Base-by-base conservation (phyloP, 2,329 filamentous ascomycete genomes). In the Neoascochyta sp. region DNA sequence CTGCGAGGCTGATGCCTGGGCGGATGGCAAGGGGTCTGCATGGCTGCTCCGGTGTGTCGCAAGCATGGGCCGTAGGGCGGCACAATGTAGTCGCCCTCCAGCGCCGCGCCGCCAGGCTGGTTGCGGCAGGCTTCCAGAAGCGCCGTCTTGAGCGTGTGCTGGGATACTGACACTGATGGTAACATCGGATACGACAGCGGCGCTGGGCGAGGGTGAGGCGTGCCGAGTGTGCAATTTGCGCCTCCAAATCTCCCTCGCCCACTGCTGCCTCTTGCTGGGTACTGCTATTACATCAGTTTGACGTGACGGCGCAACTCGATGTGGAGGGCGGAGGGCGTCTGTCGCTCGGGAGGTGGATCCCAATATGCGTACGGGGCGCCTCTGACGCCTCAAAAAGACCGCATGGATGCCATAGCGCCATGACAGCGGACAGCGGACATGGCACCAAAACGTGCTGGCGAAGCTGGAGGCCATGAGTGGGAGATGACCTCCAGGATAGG, bases 401-500 rank as follows among this genome's bases (percentile, higher is more conserved):
- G 50, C 54, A 51, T 52, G 38, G 43, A 50, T 52, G 50, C 46
- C 55, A 47, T 41, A 52, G 46, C 51, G 46, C 45, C 38, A 39
- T 43, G 45, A 45, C 43, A 42, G 41, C 41, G 42, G 45, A 45
- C 43, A 41, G 47, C 39, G 49, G 48, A 46, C 38, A 47, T 36
- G 45, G 45, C 51, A 42, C 44, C 51, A 27, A 48, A 44, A 37
- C 30, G 50, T 43, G 34, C 40, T 50, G 49, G 46, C 49, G 49
- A 51, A 44, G 52, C 45, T 41, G 42, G 47, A 45, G 45, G 34
- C 38, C 47, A 39, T 45, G 41, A 42, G 43, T 29, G 29, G 34
- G 33, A 47, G 48, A 51, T 50, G 46, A 47, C 39, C 43, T 36
- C 56, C 52, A 53, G 55, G 56, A 54, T 60, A 42, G 32, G 36